Conservation (phyloP, 75 land plant genomes). For the Adiantum capillusveneris region DNA sequence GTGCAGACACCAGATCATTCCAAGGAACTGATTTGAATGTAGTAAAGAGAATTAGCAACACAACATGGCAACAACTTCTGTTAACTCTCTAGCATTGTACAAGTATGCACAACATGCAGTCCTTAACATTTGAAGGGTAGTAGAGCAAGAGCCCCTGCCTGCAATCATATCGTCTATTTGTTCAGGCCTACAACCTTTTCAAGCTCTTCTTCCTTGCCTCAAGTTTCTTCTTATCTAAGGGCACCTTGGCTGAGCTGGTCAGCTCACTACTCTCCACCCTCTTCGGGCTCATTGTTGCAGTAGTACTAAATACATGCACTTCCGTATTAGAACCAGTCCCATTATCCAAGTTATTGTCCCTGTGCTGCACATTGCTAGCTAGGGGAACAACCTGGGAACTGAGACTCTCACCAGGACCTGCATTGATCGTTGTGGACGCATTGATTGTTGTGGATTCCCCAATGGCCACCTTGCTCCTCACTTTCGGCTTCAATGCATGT, state of each 20-base stretch:
- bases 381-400: constrained; percentile 14
- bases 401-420: neutral
- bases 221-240: constrained; percentile 73
- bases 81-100: too few relatives aligned
- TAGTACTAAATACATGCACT: neutral
- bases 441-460: constrained; percentile 64
- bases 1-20: too few relatives aligned
- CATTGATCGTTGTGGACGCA: constrained; percentile 41
- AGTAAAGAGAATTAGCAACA: too few relatives aligned
- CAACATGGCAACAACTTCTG: too few relatives aligned
- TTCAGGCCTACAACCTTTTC: constrained; percentile 63
- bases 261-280: neutral
- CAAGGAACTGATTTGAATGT: too few relatives aligned
- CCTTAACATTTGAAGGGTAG: too few relatives aligned
- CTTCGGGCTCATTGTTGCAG: neutral
- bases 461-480: constrained; percentile 57
- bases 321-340: constrained; percentile 19
- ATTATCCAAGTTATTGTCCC: constrained; percentile 13
- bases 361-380: constrained; percentile 27
- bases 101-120: too few relatives aligned
- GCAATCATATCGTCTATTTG: too few relatives aligned
- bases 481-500: constrained; percentile 79
- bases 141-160: too few relatives aligned
- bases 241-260: constrained; percentile 27
- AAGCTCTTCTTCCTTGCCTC: constrained; percentile 91